Conservation (phyloP, 78 protist genomes). For the Protostelium mycophagum region DNA sequence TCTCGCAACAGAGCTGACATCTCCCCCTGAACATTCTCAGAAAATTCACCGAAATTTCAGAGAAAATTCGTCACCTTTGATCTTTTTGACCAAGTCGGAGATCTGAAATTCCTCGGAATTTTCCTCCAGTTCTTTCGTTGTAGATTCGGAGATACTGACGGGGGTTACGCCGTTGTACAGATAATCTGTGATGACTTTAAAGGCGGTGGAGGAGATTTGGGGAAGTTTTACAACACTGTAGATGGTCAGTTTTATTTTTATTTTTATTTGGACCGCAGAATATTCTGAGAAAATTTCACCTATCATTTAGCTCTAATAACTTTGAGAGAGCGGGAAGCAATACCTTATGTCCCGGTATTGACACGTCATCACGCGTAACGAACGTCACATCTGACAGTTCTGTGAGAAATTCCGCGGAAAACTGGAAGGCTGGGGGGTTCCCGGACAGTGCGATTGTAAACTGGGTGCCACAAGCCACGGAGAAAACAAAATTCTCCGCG, state of each 20-base stretch:
- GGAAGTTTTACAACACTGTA: not conserved
- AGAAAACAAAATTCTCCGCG: not conserved
- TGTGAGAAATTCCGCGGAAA: not conserved
- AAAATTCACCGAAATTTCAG: not conserved
- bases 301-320: not conserved
- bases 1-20: not conserved
- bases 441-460: not conserved
- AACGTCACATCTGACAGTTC: not conserved
- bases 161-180: not conserved
- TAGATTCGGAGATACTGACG: not conserved
- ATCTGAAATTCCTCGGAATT: not conserved
- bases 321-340: not conserved
- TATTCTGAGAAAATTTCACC: not conserved
- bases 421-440: not conserved
- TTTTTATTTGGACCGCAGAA: not conserved
- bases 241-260: not conserved
- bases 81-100: not conserved
- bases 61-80: not conserved
- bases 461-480: not conserved
- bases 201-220: not conserved
- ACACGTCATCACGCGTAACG: not conserved
- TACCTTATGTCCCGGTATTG: too few species aligned
- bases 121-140: not conserved
- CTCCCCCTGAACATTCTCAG: not conserved
- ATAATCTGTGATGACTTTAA: not conserved